Evolutionary conservation across 2,329 filamentous ascomycete species (phyloP).

Genomic region (Tympanopsis confertula): DNA sequence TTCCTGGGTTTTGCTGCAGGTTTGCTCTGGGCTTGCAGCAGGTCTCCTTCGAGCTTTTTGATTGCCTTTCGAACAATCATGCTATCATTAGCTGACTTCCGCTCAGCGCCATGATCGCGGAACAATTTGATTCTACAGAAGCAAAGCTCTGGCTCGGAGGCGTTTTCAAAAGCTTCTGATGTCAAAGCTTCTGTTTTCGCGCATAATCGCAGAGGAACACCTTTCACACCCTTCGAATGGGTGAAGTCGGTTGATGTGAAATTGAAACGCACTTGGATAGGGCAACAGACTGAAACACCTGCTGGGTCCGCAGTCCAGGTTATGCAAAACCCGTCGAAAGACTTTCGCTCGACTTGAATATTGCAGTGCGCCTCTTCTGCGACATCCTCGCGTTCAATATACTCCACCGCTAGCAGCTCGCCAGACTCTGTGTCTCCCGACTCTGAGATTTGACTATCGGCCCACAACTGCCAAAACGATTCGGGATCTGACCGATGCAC

Average conservation of each 20-base stretch:
- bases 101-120: slow-evolving; percentile 9
- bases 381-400: slow-evolving; percentile 33
- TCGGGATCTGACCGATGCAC: slow-evolving; percentile 49
- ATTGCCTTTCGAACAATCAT: slow-evolving; percentile 10
- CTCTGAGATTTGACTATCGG: slow-evolving; percentile 53
- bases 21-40: slow-evolving; percentile 5
- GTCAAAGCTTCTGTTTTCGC: slow-evolving; percentile 48
- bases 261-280: slow-evolving; percentile 54
- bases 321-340: slow-evolving; percentile 53
- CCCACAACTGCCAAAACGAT: slow-evolving; percentile 59
- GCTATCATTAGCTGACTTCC: slow-evolving; percentile 9
- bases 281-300: slow-evolving; percentile 40
- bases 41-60: slow-evolving; percentile 9
- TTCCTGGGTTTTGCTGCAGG: slow-evolving; percentile 13
- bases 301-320: slow-evolving; percentile 41
- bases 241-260: slow-evolving; percentile 60
- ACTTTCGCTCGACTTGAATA: too few relatives aligned
- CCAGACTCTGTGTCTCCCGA: slow-evolving; percentile 54
- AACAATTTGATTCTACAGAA: slow-evolving; percentile 11
- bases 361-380: slow-evolving; percentile 3
- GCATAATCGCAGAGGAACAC: slow-evolving; percentile 53
- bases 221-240: slow-evolving; percentile 59
- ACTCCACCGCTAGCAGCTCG: slow-evolving; percentile 53
- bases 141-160: slow-evolving; percentile 9
- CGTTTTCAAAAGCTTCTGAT: too few relatives aligned